Evolutionary conservation across 2,329 filamentous ascomycete genomes (phyloP).

Genomic region (Aspergillus tubingensis): DNA sequence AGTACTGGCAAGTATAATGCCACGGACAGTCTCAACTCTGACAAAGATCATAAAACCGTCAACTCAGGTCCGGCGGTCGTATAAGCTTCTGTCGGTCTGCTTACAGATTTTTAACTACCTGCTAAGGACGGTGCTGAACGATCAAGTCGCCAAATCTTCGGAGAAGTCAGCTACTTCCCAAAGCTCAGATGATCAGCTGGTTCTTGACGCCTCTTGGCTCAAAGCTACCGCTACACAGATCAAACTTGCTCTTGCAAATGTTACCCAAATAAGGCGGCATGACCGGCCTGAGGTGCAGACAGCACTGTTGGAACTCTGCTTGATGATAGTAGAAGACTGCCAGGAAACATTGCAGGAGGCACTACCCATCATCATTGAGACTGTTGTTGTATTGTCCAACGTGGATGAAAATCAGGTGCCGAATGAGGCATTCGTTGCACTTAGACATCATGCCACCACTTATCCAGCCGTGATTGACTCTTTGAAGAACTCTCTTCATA

Average conservation of each 20-base stretch:
- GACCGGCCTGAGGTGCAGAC: slow-evolving; percentile 68
- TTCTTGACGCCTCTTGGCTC: slow-evolving; percentile 66
- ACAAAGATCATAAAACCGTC: slow-evolving; percentile 73
- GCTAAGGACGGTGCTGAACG: slow-evolving; percentile 50
- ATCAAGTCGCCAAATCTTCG: slow-evolving; percentile 35
- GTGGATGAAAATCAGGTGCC: slow-evolving; percentile 48
- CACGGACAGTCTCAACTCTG: slow-evolving; percentile 80
- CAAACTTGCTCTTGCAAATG: slow-evolving; percentile 75
- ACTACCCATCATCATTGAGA: slow-evolving; percentile 73
- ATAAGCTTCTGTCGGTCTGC: slow-evolving; percentile 64
- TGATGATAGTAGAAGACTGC: slow-evolving; percentile 77
- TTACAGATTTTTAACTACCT: slow-evolving; percentile 59
- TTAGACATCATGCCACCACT: slow-evolving; percentile 64
- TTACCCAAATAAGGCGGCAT: slow-evolving; percentile 74
- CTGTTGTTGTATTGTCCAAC: slow-evolving; percentile 68
- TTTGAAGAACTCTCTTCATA: slow-evolving; percentile 71
- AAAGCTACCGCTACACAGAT: slow-evolving; percentile 78
- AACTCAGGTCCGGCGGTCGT: slow-evolving; percentile 60
- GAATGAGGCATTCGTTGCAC: slow-evolving; percentile 38
- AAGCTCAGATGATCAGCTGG: slow-evolving; percentile 39
- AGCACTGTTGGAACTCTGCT: slow-evolving; percentile 70
- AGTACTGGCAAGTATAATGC: slow-evolving; percentile 82
- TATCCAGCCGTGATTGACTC: slow-evolving; percentile 64
- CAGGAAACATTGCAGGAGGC: slow-evolving; percentile 70
- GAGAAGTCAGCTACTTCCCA: slow-evolving; percentile 25